phyloP scores from a whole-genome alignment of 176 grass and related monocot genomes.

The Juncus effusus region DNA sequence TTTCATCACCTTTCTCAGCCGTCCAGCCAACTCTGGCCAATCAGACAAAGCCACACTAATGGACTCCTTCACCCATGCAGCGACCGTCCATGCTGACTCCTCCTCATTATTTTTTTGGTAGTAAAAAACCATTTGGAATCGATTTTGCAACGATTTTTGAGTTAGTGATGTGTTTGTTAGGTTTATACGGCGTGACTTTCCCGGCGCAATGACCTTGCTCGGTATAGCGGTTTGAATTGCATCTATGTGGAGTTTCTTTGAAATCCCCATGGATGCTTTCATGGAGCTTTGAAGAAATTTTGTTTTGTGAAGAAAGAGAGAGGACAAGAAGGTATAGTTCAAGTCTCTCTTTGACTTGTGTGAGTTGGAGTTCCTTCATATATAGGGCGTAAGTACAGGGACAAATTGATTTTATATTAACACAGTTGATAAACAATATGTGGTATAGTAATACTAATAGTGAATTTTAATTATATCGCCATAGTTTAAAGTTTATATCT shows the following conservation, averaged over 20 bases:
- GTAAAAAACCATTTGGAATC: slow-evolving; percentile 56
- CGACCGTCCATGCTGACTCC: slow-evolving; percentile 36
- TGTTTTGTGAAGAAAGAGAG: background rate
- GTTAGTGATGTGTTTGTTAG: slow-evolving; percentile 25
- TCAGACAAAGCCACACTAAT: slow-evolving; percentile 48
- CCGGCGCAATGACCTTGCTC: slow-evolving; percentile 10
- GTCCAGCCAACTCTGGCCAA: slow-evolving; percentile 57
- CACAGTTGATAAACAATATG: too few relatives aligned
- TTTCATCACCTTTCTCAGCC: slow-evolving; percentile 40
- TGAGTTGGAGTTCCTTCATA: too few relatives aligned
- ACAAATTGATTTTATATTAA: too few relatives aligned
- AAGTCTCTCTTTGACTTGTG: background rate
- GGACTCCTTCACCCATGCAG: slow-evolving; percentile 58
- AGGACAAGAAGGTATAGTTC: background rate
- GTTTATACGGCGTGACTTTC: slow-evolving; percentile 33
- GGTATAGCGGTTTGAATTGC: slow-evolving; percentile 61
- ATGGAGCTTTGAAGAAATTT: background rate
- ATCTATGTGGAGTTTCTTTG: slow-evolving; percentile 48
- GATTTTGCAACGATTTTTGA: slow-evolving; percentile 36
- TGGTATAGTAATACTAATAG: too few relatives aligned
- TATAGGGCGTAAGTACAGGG: too few relatives aligned
- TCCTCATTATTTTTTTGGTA: slow-evolving; percentile 36
- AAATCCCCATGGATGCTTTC: slow-evolving; percentile 3
- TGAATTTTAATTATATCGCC: too few relatives aligned
- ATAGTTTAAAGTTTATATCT: too few relatives aligned